These are phyloP conservation scores for Aaosphaeria pasadenensis DNA, from an alignment of 2,329 filamentous ascomycete genomes.

Conservation along the genomic window DNA sequence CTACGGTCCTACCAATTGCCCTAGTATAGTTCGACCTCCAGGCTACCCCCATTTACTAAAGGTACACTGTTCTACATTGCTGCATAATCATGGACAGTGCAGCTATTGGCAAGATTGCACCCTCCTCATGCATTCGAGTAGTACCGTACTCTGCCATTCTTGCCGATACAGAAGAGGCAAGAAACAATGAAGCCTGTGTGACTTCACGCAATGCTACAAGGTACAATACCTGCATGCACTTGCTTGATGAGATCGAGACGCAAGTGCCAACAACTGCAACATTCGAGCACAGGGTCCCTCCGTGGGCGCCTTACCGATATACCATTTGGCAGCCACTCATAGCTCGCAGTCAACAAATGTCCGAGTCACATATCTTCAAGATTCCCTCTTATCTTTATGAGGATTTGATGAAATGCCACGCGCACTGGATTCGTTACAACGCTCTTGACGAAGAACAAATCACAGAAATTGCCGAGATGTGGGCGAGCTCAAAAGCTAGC, in stretches of 20 bases:
- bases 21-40: too few relatives aligned
- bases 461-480: background rate
- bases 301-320: background rate
- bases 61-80: too few relatives aligned
- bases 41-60: too few relatives aligned
- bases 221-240: background rate
- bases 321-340: background rate
- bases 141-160: too few relatives aligned
- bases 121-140: too few relatives aligned
- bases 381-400: background rate
- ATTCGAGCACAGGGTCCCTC: background rate
- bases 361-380: background rate
- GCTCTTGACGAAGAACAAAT: background rate
- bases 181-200: too few relatives aligned
- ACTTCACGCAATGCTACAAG: too few relatives aligned
- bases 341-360: background rate
- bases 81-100: too few relatives aligned
- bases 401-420: background rate
- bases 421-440: background rate
- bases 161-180: too few relatives aligned
- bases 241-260: background rate
- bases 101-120: too few relatives aligned
- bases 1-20: too few relatives aligned
- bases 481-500: background rate
- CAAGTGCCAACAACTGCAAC: background rate